A percentile compares a stretch with the other conserved stretches of the same genome.
phyloP scores from a whole-genome alignment of 306 rosid species.

The Citrullus colocynthis region DNA sequence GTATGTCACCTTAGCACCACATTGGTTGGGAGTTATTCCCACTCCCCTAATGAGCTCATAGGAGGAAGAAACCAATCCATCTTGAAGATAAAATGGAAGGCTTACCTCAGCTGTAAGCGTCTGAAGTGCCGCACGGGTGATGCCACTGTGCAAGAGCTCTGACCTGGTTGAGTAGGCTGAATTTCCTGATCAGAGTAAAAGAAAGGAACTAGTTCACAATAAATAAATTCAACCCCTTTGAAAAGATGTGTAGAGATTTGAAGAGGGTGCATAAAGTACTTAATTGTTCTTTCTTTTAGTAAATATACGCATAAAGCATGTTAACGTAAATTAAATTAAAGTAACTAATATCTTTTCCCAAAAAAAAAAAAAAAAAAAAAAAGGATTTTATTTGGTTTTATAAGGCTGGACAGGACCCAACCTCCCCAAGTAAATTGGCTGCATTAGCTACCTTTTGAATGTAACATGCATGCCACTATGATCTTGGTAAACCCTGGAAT shows the following conservation, averaged over 20 bases:
- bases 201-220: background rate
- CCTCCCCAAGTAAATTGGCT: constrained; percentile 31
- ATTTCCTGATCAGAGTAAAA: background rate
- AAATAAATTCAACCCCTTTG: background rate
- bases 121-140: no score
- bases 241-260: background rate
- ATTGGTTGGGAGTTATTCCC: no score
- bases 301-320: background rate
- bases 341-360: background rate
- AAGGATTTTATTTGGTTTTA: background rate
- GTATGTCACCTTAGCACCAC: no score
- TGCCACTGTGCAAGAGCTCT: no score
- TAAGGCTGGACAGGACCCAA: background rate
- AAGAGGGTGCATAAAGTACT: background rate
- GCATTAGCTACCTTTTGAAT: constrained; percentile 56
- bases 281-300: background rate
- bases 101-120: no score
- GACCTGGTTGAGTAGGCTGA: background rate
- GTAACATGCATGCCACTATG: constrained; percentile 8
- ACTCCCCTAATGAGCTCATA: no score
- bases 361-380: no score
- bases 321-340: background rate
- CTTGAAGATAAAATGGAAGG: no score
- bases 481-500: constrained; percentile 5
- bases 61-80: no score